Base-by-base conservation (phyloP, 169 alveolate species). In the Eimeria falciformis region DNA sequence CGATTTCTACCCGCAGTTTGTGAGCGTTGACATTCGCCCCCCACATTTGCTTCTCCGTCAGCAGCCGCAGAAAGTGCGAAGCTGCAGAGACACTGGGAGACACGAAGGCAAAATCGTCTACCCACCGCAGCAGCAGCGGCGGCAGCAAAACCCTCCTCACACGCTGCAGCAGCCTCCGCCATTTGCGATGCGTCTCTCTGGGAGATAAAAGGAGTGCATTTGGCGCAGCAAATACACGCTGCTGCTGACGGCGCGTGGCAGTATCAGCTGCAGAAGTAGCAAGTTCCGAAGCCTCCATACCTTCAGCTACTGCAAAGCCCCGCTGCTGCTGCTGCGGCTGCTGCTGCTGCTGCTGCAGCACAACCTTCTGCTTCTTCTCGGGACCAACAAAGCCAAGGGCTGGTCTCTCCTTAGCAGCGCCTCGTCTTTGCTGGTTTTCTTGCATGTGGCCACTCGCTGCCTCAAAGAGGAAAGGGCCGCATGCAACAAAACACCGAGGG, bases 81-180 rank as follows among this genome's bases (percentile, higher is more conserved):
- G 91, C 91, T 17, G 56, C 37, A 3, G 56, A 45, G 55, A 62
- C 65, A 17, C 66, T 18, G 18, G 91, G 91, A 4, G 82, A 83
- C 17, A 65, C 58, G 23, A 83, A 83, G 14, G 65, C 79, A n/a
- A 83, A 83, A 50, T 83, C 91, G 18, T 83, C 91, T 29, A 83
- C 91, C 91, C 91, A 83, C 50, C 91, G 91, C 69, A 83, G 45
- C 37, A 83, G 50, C 82, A 83, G 47, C 65, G 91, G 82, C 45
- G 82, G 91, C 81, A 62, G 65, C 17, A 55, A 46, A 37, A 82
- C 40, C 23, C 78, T 53, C 56, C 46, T 12, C 43, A 82, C 79
- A 56, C 45, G 50, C 78, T 27, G 7, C 78, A 29, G 37, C 53
- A 82, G 68, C 65, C 14, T 29, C 14, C 56, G 90, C 73, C 56